Base-by-base conservation (phyloP, 257 asterid species). In the Lavandula angustifolia region DNA sequence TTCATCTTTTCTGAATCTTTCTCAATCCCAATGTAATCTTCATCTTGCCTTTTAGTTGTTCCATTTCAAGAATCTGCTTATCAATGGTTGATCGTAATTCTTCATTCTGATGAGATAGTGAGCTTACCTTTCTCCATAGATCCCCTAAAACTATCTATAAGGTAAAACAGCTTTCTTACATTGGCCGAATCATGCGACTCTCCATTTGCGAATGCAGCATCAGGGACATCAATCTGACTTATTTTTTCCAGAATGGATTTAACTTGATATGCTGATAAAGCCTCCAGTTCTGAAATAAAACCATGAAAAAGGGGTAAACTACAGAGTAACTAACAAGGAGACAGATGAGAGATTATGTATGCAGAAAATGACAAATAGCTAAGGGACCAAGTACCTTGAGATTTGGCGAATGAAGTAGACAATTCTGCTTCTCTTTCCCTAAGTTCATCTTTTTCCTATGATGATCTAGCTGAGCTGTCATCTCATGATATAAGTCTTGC, bases 161-260 rank as follows among this genome's bases (percentile, higher is more conserved):
- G 57, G 55, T 79, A 83, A 72, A 81, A 83, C 73, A 94, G 80
- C 83, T 90, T 90, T 66, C 82, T 78, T 1, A 77, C 79, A 72
- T 73, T 66, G 14, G 78, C 68, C 34, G 88, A 72, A 75, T 67
- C 78, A 60, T 68, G 66, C 53, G 76, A 64, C 70, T 83, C 79
- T 75, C 74, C 80, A 69, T 54, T 61, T 9, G 77, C 68, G 58
- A 55, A 59, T 27, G 62, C 86, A 62, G 65, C 64, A 62, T 77
- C 76, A 64, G 90, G 86, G 48, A 82, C 59, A 66, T 83, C 84
- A 74, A 87, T 53, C 66, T 64, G 84, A 59, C 75, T 80, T 63
- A 90, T 68, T 82, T 90, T 90, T 54, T 84, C 83, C 66, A 86
- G 72, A 66, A 92, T 78, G 71, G 81, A 79, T 56, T 76, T 81